Base-by-base conservation (phyloP, 2,329 filamentous ascomycete genomes). In the Botrytis cinerea region DNA sequence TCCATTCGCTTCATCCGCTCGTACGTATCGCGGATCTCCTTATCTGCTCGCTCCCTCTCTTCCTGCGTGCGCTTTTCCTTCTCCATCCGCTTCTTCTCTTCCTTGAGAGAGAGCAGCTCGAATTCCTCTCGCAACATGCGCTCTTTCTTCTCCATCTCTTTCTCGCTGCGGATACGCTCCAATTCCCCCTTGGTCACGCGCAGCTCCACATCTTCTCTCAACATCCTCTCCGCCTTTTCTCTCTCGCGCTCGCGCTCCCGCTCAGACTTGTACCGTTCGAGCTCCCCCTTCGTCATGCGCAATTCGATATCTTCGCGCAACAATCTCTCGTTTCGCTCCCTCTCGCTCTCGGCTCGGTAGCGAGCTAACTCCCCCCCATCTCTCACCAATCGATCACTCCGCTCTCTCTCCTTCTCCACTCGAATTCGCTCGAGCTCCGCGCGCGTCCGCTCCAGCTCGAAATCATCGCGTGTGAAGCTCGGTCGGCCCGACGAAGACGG, bases 331-430 rank as follows among this genome's bases (percentile, higher is more conserved):
- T 28, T 57, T 14, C 35, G 51, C 69, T 38, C 40, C 35, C 40
- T 62, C 57, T 32, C 69, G 8, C 60, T 64, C 70, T 62, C 59
- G 3, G 66, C 38, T n/a, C 54, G 45, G 46, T 70, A 70, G 1
- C 48, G 18, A n/a, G 46, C 67, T 8, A 71, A 43, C 70, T 71
- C 59, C 45, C 48, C 61, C 0, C 43, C 45, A 32, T 67, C 64
- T 85, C 75, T 83, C 83, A 63, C 91, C 85, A 22, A 83, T 82
- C 75, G 87, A 84, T 72, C 84, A 81, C 43, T 48, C 3, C 86
- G 84, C 71, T 83, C 81, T 2, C 69, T 22, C 9, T 75, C 72
- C 48, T 75, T 73, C 75, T 86, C 84, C 75, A 85, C 83, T 25
- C 78, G 74, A 72, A 87, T 84, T 69, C 85, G 83, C 59, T 80